phyloP scores from a whole-genome alignment of 305 asterid genomes.

The Lippia alba region DNA sequence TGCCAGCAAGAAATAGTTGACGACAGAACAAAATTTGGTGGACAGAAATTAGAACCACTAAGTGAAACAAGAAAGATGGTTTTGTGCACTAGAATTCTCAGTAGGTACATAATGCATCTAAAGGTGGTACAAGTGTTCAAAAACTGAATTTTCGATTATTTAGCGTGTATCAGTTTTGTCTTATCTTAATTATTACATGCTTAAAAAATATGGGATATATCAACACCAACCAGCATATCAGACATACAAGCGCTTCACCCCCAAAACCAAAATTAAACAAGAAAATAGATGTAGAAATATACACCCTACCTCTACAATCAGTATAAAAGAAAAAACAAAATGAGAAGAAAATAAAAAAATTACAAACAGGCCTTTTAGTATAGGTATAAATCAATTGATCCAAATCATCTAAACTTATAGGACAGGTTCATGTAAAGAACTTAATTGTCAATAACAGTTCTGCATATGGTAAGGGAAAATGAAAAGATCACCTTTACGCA shows the following conservation, averaged over 20 bases:
- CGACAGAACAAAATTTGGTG: constrained; percentile 9
- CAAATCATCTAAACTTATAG: constrained; percentile 18
- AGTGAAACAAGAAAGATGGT: constrained; percentile 8
- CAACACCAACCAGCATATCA: background rate
- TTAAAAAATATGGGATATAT: background rate
- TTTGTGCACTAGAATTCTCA: constrained; percentile 14
- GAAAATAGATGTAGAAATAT: background rate
- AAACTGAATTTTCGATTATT: constrained; percentile 8
- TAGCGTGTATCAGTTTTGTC: background rate
- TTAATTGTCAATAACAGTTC: constrained; percentile 5
- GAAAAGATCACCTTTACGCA: constrained; percentile 48
- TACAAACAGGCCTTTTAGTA: constrained; percentile 13
- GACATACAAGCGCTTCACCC: background rate
- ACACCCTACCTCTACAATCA: constrained; percentile 22
- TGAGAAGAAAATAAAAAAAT: background rate
- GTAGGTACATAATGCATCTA: background rate
- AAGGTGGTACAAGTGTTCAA: constrained; percentile 13
- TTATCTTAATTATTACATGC: background rate
- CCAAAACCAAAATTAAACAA: background rate
- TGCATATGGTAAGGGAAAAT: constrained; percentile 19
- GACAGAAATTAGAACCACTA: background rate
- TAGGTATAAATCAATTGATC: constrained; percentile 7
- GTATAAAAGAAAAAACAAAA: background rate
- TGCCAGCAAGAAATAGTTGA: constrained; percentile 19
- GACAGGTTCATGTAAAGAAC: constrained; percentile 18